phyloP scores from a whole-genome alignment of 768 basidiomycete species.

The Tricholoma sp. region DNA sequence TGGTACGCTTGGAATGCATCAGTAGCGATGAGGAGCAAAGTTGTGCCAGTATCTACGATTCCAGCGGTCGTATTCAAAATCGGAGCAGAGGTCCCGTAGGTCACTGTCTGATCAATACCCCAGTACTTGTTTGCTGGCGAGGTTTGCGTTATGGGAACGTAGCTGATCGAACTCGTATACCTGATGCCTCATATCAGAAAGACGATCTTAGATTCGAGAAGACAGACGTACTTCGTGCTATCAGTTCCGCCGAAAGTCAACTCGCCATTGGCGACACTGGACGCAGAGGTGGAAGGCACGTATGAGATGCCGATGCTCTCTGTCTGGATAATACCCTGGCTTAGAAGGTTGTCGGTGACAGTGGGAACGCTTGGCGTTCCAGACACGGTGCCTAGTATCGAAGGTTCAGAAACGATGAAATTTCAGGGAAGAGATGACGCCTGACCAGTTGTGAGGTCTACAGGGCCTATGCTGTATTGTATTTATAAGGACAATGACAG shows the following conservation, averaged over 20 bases:
- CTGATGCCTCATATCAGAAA: conserved; percentile 33
- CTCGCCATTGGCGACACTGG: conserved; percentile 40
- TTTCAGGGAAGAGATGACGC: neutral
- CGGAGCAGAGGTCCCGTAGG: conserved; percentile 38
- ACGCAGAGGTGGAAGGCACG: conserved; percentile 34
- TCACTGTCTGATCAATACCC: conserved; percentile 57
- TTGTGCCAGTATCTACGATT: conserved; percentile 60
- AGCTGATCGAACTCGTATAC: conserved; percentile 38
- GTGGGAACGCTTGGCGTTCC: conserved; percentile 35
- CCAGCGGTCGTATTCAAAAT: conserved; percentile 46
- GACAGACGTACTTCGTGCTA: conserved; percentile 9
- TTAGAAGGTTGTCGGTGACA: conserved; percentile 51
- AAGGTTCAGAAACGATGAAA: neutral
- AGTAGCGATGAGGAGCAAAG: conserved; percentile 43
- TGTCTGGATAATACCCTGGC: conserved; percentile 31
- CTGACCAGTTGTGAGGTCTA: conserved; percentile 43
- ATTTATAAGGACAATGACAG: neutral
- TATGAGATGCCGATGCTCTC: conserved; percentile 48
- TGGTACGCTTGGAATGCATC: conserved; percentile 41
- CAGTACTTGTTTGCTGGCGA: conserved; percentile 47
- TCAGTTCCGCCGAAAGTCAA: conserved; percentile 43
- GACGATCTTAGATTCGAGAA: too few relatives aligned
- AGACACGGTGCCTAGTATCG: neutral
- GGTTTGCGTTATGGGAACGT: conserved; percentile 43
- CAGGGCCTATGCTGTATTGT: conserved; percentile 51